Percentiles rank a stretch among this genome's conserved stretches.
Evolutionary conservation across 2,329 filamentous ascomycete genomes (phyloP).

Genomic region (Trichoderma harzianum): DNA sequence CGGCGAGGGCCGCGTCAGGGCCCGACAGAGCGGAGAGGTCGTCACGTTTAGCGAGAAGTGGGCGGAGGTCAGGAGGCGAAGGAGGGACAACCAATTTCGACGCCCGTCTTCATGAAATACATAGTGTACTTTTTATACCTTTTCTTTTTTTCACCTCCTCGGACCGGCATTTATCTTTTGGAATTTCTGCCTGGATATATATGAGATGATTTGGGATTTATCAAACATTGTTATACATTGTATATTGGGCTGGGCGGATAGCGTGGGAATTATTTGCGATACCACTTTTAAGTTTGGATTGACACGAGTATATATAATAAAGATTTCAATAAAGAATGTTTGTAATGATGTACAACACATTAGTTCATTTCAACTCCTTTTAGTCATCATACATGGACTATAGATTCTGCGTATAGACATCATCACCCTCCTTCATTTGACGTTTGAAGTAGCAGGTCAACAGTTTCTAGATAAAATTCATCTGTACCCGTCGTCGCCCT

Average conservation of each 20-base stretch:
- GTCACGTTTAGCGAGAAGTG: conserved; percentile 45
- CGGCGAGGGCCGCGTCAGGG: conserved; percentile 46
- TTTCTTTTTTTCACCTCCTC: background rate
- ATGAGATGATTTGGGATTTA: background rate
- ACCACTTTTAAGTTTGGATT: background rate
- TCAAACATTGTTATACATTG: background rate
- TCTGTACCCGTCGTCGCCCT: conserved; percentile 64
- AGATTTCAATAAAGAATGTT: background rate
- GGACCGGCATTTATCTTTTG: background rate
- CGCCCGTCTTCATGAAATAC: background rate
- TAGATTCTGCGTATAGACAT: background rate
- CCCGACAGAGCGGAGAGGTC: conserved; percentile 42
- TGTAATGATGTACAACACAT: background rate
- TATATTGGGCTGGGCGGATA: background rate
- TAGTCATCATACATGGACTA: background rate
- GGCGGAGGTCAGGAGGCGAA: conserved; percentile 36
- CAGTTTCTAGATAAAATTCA: conserved; percentile 52
- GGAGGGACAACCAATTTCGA: conserved; percentile 23
- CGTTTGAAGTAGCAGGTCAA: conserved; percentile 45
- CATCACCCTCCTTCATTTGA: background rate
- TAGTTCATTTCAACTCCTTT: background rate
- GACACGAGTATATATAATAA: background rate
- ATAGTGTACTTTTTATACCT: background rate
- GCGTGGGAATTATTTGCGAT: background rate
- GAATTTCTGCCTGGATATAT: background rate